Base-by-base conservation (phyloP, 495 filamentous ascomycete species). In the Aspergillus olivimuriae region DNA sequence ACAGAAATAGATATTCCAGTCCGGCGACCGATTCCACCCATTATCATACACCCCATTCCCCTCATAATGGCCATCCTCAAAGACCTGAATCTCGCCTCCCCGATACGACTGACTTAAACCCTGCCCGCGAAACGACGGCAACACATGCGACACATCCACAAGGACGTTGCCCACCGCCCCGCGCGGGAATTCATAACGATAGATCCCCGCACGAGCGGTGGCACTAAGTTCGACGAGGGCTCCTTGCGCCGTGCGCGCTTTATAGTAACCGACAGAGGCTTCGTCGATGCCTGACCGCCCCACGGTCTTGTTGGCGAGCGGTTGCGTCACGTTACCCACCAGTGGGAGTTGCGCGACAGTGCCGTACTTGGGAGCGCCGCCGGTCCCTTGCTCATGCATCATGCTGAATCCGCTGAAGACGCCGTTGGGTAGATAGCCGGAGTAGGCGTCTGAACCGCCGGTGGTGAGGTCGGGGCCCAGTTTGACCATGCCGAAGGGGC, bases 311-410 rank as follows among this genome's bases (percentile, higher is more conserved):
- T 84, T 75, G 0, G 58, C 62, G n/a, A 84, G 62, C 10, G 81
- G 80, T 34, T 87, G 74, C 4, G 42, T 45, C 43, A 81, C 54
- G 14, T 70, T 61, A 2, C 77, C 74, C 0, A 74, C 43, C 2
- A 80, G 60, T 1, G 84, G 82, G 56, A 86, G 68, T 50, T 87
- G 84, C 4, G 76, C 69, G 14, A 87, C 78, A 2, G 62, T 79
- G 0, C 83, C 83, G 45, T 87, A 88, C 60, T 86, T 87, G 1
- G 83, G 82, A 2, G 82, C 82, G 10, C 84, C 84, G 2, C 84
- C 84, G 7, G 81, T 89, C 3, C 84, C 84, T 39, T 76, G 79
- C 57, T 87, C 83, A 52, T 88, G 84, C 71, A 85, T 81, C 70
- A 86, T 66, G 32, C 77, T 82, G 59, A 87, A 86, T 7, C 80